These are phyloP conservation scores for Zymoseptoria pseudotritici DNA, from an alignment of 2,329 filamentous ascomycete genomes.

Conservation along the genomic window DNA sequence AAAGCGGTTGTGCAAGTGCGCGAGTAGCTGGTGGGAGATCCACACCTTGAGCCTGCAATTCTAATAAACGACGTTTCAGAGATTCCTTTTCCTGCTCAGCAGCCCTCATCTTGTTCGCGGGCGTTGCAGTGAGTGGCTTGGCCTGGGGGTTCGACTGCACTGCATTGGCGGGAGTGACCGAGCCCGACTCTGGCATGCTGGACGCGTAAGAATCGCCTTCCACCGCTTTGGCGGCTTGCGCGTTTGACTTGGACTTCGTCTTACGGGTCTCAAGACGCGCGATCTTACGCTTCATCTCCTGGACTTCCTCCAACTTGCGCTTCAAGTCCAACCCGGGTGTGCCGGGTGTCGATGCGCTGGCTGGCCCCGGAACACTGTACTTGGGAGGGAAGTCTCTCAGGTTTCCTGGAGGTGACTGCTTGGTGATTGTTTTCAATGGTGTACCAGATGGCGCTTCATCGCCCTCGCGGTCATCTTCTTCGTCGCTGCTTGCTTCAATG, in stretches of 20 bases:
- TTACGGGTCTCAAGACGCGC: not conserved
- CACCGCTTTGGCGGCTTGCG: not conserved
- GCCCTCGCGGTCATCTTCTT: constrained; percentile 43
- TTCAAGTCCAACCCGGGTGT: constrained; percentile 8
- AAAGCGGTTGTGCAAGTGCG: not conserved
- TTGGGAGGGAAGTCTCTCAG: not conserved
- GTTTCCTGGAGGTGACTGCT: not conserved
- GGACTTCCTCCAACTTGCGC: constrained; percentile 20
- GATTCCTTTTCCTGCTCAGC: constrained; percentile 8
- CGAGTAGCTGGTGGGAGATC: not conserved
- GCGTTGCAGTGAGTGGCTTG: not conserved
- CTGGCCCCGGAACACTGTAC: not conserved
- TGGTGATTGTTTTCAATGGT: not conserved
- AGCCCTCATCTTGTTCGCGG: not conserved
- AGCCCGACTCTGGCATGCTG: not conserved
- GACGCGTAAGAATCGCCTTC: not conserved
- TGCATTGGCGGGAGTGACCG: not conserved
- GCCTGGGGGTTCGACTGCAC: not conserved
- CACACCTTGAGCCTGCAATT: constrained; percentile 3
- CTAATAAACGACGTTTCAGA: constrained; percentile 5
- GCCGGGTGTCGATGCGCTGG: constrained; percentile 12
- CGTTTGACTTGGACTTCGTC: constrained; percentile 1
- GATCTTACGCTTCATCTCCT: constrained; percentile 18
- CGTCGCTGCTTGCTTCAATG: constrained; percentile 78
- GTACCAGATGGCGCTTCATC: not conserved